Percentiles rank a stretch among this genome's conserved stretches.
Evolutionary conservation across 176 grass and related monocot species (phyloP).

Genomic region (Saccharum spontaneum): DNA sequence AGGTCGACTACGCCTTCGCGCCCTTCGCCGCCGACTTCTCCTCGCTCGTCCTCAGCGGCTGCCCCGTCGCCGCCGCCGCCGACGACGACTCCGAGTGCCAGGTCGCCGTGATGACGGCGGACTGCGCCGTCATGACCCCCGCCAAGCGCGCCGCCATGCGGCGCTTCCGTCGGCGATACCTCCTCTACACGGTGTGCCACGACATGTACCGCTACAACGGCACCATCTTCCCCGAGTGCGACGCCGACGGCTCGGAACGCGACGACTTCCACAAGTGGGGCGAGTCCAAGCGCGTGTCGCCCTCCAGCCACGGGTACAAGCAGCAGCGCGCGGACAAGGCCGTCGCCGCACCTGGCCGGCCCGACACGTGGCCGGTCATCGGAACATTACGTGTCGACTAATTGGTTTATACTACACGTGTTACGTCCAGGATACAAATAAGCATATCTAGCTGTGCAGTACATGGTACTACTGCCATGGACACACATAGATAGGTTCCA

Average conservation of each 20-base stretch:
- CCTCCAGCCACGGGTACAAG: constrained; percentile 8
- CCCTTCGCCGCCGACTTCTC: constrained; percentile 71
- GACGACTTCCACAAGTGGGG: constrained; percentile 64
- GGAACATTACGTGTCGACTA: constrained; percentile 8
- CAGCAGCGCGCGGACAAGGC: background rate
- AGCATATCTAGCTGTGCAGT: background rate
- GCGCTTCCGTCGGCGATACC: constrained; percentile 53
- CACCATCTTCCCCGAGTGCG: constrained; percentile 78
- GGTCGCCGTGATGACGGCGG: constrained; percentile 62
- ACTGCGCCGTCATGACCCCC: constrained; percentile 62
- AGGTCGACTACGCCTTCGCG: constrained; percentile 73
- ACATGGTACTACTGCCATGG: background rate
- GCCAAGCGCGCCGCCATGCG: constrained; percentile 68
- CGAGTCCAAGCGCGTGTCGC: constrained; percentile 50
- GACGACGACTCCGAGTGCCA: constrained; percentile 37
- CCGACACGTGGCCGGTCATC: background rate
- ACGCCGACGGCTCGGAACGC: constrained; percentile 20
- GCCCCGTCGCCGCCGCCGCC: constrained; percentile 20
- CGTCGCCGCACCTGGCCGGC: background rate
- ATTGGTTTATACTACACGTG: too few relatives aligned
- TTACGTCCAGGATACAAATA: background rate
- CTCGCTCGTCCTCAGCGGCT: constrained; percentile 55
- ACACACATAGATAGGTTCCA: too few relatives aligned
- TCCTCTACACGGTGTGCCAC: constrained; percentile 80
- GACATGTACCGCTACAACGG: constrained; percentile 62